Evolutionary conservation across 1,139 yeast species (phyloP), one percentile per base, ranked within the genome.

Genomic region (Pneumocystis jirovecii): DNA sequence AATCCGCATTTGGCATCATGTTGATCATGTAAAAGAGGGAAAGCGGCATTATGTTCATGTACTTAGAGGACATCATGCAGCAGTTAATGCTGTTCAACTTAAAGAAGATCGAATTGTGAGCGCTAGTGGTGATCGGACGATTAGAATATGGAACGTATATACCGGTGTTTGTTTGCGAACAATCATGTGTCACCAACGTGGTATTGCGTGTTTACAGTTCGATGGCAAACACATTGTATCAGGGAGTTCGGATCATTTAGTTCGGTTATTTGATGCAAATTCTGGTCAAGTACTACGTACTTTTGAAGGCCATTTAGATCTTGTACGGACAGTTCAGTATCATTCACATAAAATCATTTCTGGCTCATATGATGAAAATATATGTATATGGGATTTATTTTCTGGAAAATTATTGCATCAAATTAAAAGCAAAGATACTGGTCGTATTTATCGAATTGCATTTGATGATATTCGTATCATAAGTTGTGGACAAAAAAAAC

Each of bases 111-210:
- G 62, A 39, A 67, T 67, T 45, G 68, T 67, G 29, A 63, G 64
- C 35, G 68, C 68, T n/a, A 63, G 66, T 50, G 98, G 97, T 66
- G 98, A 93, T 78, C 84, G 96, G 72, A 90, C 97, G 29, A 97
- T 93, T 64, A 83, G 97, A 75, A 87, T 93, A 74, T 93, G 98
- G 98, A 96, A 93, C 76, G 83, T 91, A 76, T 86, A 89, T 72
- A 83, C 89, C 60, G 95, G 96, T 39, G 93, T 89, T 77, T 89
- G 96, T 74, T 85, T 93, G 60, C 81, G 89, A 73, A 90, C 96
- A 29, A 67, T 67, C 45, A 62, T 64, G 50, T 68, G 64, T 15
- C 68, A 66, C 35, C 62, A 61, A 35, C 63, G 68, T 8, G 68
- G 68, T 17, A 67, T 67, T 40, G 68, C 68, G 8, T 67, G 68